Conservation (phyloP, 352 stramenopile species). For the Aphanomyces stellatus region DNA sequence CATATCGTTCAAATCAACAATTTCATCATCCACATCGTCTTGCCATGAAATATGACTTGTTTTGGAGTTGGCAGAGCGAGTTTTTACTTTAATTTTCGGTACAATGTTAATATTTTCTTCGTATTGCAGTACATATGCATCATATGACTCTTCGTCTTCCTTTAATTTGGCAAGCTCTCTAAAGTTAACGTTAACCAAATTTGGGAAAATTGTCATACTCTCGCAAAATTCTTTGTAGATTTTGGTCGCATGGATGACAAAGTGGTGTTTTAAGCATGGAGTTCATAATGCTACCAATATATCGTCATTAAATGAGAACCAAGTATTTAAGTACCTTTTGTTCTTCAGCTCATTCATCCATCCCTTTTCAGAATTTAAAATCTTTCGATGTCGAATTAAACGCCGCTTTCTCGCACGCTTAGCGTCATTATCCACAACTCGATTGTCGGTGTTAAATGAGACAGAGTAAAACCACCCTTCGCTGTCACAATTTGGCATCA, state of each 20-base stretch:
- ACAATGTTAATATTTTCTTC: not conserved
- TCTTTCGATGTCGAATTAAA: slow-evolving; percentile 51
- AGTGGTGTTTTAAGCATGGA: slow-evolving; percentile 39
- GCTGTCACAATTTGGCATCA: slow-evolving; percentile 39
- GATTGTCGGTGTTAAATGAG: slow-evolving; percentile 21
- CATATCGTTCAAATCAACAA: not conserved
- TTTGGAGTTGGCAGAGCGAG: not conserved
- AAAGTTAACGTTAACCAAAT: not conserved
- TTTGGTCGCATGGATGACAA: slow-evolving; percentile 60
- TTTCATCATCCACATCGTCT: not conserved
- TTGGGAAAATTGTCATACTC: slow-evolving; percentile 27
- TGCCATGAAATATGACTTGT: slow-evolving; percentile 9
- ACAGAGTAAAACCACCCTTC: slow-evolving; percentile 69
- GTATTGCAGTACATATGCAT: slow-evolving; percentile 18
- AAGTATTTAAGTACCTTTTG: slow-evolving; percentile 36
- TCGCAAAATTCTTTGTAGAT: slow-evolving; percentile 40
- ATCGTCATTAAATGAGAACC: not conserved
- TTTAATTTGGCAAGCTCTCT: not conserved
- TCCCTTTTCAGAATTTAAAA: slow-evolving; percentile 61
- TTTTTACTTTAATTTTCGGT: not conserved
- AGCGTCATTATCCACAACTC: slow-evolving; percentile 18
- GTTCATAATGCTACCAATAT: not conserved
- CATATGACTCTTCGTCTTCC: slow-evolving; percentile 27
- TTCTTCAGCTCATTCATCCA: slow-evolving; percentile 80
- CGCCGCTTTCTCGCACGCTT: slow-evolving; percentile 40